Evolutionary conservation across 306 rosid species (phyloP), one percentile per base, ranked within the genome.

Genomic region (Vachellia collinsii): DNA sequence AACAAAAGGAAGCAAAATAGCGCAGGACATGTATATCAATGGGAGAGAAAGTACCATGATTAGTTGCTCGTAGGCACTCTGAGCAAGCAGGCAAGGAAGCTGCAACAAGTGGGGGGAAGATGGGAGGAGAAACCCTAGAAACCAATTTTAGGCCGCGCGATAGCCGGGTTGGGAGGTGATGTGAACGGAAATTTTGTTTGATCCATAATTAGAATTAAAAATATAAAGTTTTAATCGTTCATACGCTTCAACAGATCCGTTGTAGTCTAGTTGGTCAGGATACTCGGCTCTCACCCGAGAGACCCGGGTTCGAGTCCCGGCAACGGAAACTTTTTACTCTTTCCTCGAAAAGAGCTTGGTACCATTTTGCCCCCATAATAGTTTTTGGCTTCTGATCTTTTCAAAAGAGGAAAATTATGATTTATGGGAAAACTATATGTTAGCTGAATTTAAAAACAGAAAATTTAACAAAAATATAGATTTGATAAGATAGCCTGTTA

Each of bases 211-310:
- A 41, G 0, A 0, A 1, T 41, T 42, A 8, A 1, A 42, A 8
- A 1, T 42, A 42, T 42, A 8, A 2, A 1, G 8, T 43, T 0
- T 43, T 43, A 8, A 3, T 3, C 8, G 10, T 8, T 1, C 46
- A 0, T 0, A 9, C 0, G 6, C 14, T 16, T 4, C 56, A 16
- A 6, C 65, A 11, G 1, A 0, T 75, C 70, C 63, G 80, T 75
- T 81, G 84, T 75, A 81, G 80, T 81, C 80, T 75, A 81, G 84
- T 3, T 75, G 80, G 76, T 81, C 0, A 81, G 80, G 80, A 81
- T 75, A 81, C 62, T 81, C 80, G 75, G 80, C 89, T 80, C 86
- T 86, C 86, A 83, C 86, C 82, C 80, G 84, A 76, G 76, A 82
- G 89, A 79, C 78, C 76, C 82, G 83, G 83, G 83, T 86, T 77